Base-by-base conservation (phyloP, 2,329 filamentous ascomycete species). In the Clonostachys sp. region DNA sequence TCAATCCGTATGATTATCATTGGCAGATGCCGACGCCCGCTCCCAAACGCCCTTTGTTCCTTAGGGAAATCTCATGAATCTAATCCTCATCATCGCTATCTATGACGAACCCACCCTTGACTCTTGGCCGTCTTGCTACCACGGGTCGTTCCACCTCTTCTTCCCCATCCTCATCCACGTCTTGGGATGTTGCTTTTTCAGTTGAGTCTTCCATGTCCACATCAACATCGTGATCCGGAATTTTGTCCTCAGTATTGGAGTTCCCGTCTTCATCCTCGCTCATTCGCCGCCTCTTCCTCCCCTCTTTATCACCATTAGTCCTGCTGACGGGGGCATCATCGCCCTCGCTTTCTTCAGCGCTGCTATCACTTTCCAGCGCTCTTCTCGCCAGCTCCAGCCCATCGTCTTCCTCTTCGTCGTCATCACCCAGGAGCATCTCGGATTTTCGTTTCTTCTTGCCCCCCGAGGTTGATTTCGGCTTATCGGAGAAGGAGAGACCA, bases 51-150 rank as follows among this genome's bases (percentile, higher is more conserved):
- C 24, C 24, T 30, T 30, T 30, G 24, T 30, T n/a, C 36, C 17
- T 39, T 39, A 39, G 14, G 9, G 36, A 39, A 39, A n/a, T n/a
- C 17, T 39, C 36, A n/a, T 39, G 30, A 33, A 41, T 36, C 45
- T 58, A 62, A 46, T 79, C 75, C 52, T 81, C 77, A 43, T 84
- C 80, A 58, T 80, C 81, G 50, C 79, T 82, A 55, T 83, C 79
- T 35, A 81, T 56, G 42, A 83, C 61, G 51, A 84, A 83, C 0
- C 80, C 80, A 16, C 73, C 72, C 45, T 71, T 71, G 5, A 72
- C 66, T 50, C 75, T 67, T 2, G 67, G 65, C 48, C 75, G 67
- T 53, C 69, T 67, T 8, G 64, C 48, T 40, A 57, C 48, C 2
- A 57, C 55, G 12, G 61, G 59, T 5, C 39, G 53, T 12, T 56